Evolutionary conservation across 208 protist species (phyloP), one percentile per base, ranked within the genome.

Genomic region (Sergeia podlipaevii): DNA sequence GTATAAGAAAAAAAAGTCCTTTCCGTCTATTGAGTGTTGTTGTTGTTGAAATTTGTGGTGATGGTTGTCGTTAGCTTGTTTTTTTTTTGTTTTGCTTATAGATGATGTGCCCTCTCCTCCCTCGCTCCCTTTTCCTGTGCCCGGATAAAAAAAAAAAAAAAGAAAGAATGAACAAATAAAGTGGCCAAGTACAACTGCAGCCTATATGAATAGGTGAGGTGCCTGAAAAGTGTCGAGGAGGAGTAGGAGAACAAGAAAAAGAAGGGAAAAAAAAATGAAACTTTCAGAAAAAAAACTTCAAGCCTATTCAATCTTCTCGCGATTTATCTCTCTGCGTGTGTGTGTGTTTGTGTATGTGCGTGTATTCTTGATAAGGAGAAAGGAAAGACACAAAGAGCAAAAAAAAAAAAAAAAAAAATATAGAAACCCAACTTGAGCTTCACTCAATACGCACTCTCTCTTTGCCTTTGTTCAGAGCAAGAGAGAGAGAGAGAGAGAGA

Each of bases 121-220:
- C 5, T 29, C 11, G n/a, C n/a, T n/a, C n/a, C n/a, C n/a, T n/a
- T n/a, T n/a, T n/a, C n/a, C n/a, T n/a, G n/a, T n/a, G n/a, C n/a
- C n/a, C n/a, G 24, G 30, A 41, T 15, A 65, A 61, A 67, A 34
- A 61, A 60, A 53, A n/a, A 73, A 37, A n/a, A 43, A 43, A 59
- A 51, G 50, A 32, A 28, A 64, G 38, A 70, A 55, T 15, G 37
- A 45, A 41, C 67, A 46, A 63, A 46, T 52, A 34, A 64, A n/a
- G 13, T 13, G 13, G 21, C 15, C 15, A 49, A 49, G 11, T 20
- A 27, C 11, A n/a, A 49, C n/a, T n/a, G 5, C 4, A 49, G 47
- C 15, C n/a, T 26, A 56, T 49, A 47, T n/a, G 42, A 17, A 47
- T 7, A 47, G 15, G 21, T n/a, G 34, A 36, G 7, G 8, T 8